Conservation (phyloP, 1,139 yeast species). For the Scheffersomyces titani region DNA sequence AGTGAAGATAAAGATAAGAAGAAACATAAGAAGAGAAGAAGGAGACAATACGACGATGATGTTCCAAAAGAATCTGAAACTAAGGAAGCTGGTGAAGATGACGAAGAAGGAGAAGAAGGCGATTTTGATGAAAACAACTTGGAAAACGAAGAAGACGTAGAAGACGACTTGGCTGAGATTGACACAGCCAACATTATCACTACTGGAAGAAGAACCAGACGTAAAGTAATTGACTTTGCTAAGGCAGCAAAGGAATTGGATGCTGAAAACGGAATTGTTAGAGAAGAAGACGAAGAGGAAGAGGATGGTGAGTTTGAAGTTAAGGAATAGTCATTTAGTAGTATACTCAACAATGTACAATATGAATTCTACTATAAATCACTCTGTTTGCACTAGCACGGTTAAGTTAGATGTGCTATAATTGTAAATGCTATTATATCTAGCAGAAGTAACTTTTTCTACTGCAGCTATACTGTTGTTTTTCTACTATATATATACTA, state of each 20-base stretch:
- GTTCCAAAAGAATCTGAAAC: constrained; percentile 29
- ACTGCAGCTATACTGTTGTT: no score
- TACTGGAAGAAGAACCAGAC: constrained; percentile 87
- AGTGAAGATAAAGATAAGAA: constrained; percentile 19
- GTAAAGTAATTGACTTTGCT: constrained; percentile 82
- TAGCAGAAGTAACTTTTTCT: no score
- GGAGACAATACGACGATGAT: constrained; percentile 36
- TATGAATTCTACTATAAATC: not conserved
- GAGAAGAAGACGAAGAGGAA: constrained; percentile 35
- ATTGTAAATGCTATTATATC: no score
- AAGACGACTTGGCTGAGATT: constrained; percentile 81
- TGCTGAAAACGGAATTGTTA: constrained; percentile 40
- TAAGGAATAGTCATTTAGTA: constrained; percentile 11
- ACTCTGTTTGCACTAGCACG: no score
- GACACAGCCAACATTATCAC: constrained; percentile 83
- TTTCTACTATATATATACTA: no score
- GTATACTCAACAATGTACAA: not conserved
- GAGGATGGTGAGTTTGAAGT: constrained; percentile 47
- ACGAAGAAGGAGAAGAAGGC: constrained; percentile 46
- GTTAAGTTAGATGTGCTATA: not conserved
- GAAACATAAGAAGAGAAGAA: constrained; percentile 42
- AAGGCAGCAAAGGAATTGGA: constrained; percentile 80
- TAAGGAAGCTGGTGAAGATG: constrained; percentile 48
- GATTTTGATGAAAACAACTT: constrained; percentile 27
- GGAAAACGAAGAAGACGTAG: constrained; percentile 57